Base-by-base conservation (phyloP, 176 grass and related monocot genomes). In the Tillandsia fasciculata region DNA sequence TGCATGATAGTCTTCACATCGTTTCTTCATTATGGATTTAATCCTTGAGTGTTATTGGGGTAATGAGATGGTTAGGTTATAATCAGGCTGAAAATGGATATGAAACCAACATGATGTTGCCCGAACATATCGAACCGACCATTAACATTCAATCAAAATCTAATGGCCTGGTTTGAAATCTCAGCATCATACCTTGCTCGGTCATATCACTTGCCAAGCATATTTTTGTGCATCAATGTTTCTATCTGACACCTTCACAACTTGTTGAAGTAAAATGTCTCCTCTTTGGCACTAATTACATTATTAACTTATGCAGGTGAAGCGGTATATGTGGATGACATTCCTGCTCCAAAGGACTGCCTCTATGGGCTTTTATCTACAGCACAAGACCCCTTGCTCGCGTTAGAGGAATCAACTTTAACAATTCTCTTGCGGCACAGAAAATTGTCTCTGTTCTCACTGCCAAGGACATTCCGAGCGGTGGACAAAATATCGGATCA, bases 321-420 rank as follows among this genome's bases (percentile, higher is more conserved):
- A 78, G 87, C 84, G 1, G 49, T 96, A 24, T 96, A 96, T 80
- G 88, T 96, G 15, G 92, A 96, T 76, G 92, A 96, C 70, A 81
- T 88, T 80, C 77, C 82, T 63, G 15, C 76, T 63, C 91, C 91
- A 56, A 91, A 83, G 15, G 80, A 96, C 56, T 90, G 87, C 42
- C 82, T 96, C 1, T 68, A 84, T 48, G 88, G 85, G 92, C 90
- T 81, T 96, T 88, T 78, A 73, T 96, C 74, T 96, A 91, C 57
- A 96, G 85, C 78, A 67, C 88, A 47, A 67, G 61, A 51, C 85
- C 92, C 26, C 73, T 86, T 68, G 85, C 92, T 78, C 69, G 78
- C 76, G 78, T 91, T 27, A 84, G 78, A 56, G 80, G 72, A 50
- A 88, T 96, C 63, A 73, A 74, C 15, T 88, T 96, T 75, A 88